phyloP scores from a whole-genome alignment of 441 rosid genomes.

The Aquilaria agallochum region DNA sequence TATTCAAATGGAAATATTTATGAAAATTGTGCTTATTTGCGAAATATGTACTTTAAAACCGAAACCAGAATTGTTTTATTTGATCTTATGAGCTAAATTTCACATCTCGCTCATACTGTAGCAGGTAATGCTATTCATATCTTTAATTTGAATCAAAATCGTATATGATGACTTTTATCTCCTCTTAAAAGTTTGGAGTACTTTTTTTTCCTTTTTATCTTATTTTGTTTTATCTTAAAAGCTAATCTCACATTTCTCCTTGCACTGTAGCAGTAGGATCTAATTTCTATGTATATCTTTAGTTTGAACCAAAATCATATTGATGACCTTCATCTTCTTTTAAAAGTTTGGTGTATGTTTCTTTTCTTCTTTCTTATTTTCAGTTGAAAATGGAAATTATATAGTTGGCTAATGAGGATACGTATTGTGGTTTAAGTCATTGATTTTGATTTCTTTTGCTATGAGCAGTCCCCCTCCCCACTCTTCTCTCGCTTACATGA shows the following conservation, averaged over 20 bases:
- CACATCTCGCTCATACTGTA: no score
- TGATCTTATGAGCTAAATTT: background rate
- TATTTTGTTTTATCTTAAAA: background rate
- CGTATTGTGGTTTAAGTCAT: background rate
- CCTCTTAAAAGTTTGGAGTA: background rate
- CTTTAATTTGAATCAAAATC: no score
- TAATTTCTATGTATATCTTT: no score
- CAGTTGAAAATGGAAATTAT: background rate
- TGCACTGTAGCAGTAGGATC: background rate
- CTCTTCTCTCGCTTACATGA: background rate
- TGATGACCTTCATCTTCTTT: background rate
- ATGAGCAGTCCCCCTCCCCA: background rate
- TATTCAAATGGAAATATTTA: no score
- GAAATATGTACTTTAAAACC: no score
- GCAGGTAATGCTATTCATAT: no score
- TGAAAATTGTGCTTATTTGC: no score
- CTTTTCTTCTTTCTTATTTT: no score
- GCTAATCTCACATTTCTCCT: background rate
- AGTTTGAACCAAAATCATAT: background rate
- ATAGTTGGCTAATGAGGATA: background rate
- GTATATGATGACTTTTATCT: background rate
- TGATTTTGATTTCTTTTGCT: background rate
- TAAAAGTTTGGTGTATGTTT: no score
- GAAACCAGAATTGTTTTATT: background rate
- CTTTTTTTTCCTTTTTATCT: background rate